A percentile compares a stretch with the other conserved stretches of the same genome.
Evolutionary conservation across 192 early-diverging fungal species (phyloP).

Genomic region (Fimicolochytrium jonesii): DNA sequence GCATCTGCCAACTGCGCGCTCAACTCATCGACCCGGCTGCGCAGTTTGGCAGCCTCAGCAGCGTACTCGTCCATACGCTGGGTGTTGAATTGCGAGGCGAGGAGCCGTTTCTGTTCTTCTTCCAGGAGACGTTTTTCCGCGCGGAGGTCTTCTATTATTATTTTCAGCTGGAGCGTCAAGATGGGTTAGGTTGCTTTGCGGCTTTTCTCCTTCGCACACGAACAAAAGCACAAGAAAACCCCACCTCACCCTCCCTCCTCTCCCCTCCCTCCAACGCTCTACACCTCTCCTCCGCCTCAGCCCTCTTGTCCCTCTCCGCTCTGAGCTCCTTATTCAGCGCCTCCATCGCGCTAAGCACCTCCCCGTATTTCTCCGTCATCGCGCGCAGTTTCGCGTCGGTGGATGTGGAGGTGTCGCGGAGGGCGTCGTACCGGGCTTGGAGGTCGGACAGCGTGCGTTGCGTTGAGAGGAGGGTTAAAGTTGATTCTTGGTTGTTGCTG

Average conservation of each 20-base stretch:
- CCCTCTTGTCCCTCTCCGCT: conserved; percentile 37
- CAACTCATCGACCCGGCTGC: conserved; percentile 27
- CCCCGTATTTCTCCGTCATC: conserved; percentile 35
- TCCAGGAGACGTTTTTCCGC: conserved; percentile 45
- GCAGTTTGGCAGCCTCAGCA: conserved; percentile 32
- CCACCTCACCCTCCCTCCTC: conserved; percentile 27
- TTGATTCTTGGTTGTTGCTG: conserved; percentile 14
- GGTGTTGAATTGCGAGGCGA: conserved; percentile 36
- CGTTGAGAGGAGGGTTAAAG: too few relatives aligned
- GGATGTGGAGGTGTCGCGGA: too few relatives aligned
- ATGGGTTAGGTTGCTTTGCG: neutral
- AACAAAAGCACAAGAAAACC: neutral
- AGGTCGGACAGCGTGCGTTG: conserved; percentile 34
- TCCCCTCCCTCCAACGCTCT: conserved; percentile 6
- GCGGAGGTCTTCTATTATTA: conserved; percentile 46
- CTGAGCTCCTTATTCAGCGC: conserved; percentile 43
- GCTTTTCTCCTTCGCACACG: too few relatives aligned
- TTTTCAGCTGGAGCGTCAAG: conserved; percentile 24
- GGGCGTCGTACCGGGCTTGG: too few relatives aligned
- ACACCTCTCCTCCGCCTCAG: conserved; percentile 35
- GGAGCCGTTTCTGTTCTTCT: conserved; percentile 39
- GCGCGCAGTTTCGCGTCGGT: conserved; percentile 40
- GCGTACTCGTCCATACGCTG: conserved; percentile 41
- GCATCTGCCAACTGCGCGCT: conserved; percentile 16
- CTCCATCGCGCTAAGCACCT: conserved; percentile 33